Conservation (phyloP, 2,329 filamentous ascomycete genomes). For the Triangularia setosa region DNA sequence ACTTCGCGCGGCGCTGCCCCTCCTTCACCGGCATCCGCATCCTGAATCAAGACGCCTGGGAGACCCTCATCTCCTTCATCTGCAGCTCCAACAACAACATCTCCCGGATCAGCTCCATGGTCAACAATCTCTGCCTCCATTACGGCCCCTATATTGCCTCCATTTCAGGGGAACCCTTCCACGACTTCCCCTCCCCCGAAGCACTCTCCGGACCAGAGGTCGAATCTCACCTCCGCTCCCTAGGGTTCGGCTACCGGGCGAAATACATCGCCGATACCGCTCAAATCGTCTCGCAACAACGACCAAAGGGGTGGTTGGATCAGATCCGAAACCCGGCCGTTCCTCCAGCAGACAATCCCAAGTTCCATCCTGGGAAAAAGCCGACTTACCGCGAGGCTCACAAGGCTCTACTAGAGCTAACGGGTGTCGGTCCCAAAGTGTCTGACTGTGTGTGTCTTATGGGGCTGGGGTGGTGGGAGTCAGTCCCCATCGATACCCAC, state of each 20-base stretch:
- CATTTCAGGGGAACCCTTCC: slow-evolving; percentile 66
- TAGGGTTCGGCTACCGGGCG: slow-evolving; percentile 93
- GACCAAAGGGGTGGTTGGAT: slow-evolving; percentile 71
- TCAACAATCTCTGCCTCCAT: slow-evolving; percentile 80
- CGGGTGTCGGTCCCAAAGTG: slow-evolving; percentile 94
- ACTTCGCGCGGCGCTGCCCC: slow-evolving; percentile 83
- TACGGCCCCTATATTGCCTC: slow-evolving; percentile 76
- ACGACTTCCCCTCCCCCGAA: slow-evolving; percentile 80
- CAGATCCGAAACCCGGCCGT: slow-evolving; percentile 72
- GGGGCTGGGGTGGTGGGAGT: slow-evolving; percentile 92
- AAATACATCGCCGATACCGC: slow-evolving; percentile 91
- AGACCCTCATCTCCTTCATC: slow-evolving; percentile 88
- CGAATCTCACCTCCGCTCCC: slow-evolving; percentile 70
- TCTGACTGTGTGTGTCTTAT: slow-evolving; percentile 96
- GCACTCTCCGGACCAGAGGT: slow-evolving; percentile 66
- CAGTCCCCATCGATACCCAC: slow-evolving; percentile 94
- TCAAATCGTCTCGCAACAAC: slow-evolving; percentile 62
- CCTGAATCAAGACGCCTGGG: slow-evolving; percentile 92
- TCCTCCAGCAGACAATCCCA: slow-evolving; percentile 49
- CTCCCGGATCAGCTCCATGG: slow-evolving; percentile 91
- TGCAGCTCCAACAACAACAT: slow-evolving; percentile 99
- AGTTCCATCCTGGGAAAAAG: slow-evolving; percentile 14
- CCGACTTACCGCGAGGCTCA: slow-evolving; percentile 77
- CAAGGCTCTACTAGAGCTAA: slow-evolving; percentile 69
- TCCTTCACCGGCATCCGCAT: slow-evolving; percentile 90